Percentiles rank a stretch among this genome's conserved stretches.
Evolutionary conservation across 495 filamentous ascomycete genomes (phyloP).

Genomic region (Cetradonia linearis): DNA sequence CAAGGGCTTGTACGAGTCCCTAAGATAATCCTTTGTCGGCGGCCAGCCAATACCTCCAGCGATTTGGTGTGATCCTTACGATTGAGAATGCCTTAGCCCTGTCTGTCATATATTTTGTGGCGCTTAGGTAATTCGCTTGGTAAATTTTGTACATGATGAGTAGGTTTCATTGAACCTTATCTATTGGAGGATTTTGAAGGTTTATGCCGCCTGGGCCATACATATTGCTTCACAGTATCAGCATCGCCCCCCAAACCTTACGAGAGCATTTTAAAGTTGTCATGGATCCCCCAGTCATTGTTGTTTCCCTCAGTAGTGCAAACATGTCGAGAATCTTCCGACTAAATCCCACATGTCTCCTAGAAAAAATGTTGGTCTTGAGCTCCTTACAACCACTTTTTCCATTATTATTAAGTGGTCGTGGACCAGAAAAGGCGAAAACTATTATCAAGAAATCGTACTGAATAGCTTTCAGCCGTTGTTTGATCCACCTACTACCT

Average conservation of each 20-base stretch:
- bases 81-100: neutral
- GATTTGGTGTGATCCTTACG: neutral
- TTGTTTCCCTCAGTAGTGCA: neutral
- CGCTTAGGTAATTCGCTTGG: neutral
- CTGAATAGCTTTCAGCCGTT: neutral
- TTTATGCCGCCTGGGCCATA: neutral
- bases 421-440: neutral
- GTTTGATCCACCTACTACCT: conserved; percentile 10
- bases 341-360: neutral
- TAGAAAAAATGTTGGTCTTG: neutral
- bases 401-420: neutral
- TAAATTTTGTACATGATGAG: neutral
- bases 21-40: neutral
- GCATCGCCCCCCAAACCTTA: neutral
- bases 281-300: neutral
- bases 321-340: too few species aligned
- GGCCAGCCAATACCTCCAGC: neutral
- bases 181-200: neutral
- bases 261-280: neutral
- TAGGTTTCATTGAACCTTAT: neutral
- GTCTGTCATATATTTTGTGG: neutral
- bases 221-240: neutral
- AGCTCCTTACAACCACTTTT: neutral
- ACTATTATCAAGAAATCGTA: neutral
- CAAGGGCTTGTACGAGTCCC: neutral